Evolutionary conservation across 257 asterid species (phyloP).

Genomic region (Ballota nigra): DNA sequence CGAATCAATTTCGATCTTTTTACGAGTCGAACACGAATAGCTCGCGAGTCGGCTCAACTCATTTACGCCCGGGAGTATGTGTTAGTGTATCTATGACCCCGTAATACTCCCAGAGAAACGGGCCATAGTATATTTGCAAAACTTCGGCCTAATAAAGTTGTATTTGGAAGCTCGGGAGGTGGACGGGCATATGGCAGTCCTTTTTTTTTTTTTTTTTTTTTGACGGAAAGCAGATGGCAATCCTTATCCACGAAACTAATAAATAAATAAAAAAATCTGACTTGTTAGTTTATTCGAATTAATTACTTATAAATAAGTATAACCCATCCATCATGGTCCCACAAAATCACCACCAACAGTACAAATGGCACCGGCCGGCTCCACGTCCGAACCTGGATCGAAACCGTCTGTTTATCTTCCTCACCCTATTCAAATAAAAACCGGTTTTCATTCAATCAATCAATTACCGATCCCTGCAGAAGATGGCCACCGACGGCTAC

Average conservation of each 20-base stretch:
- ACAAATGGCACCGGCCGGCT: conserved; percentile 3
- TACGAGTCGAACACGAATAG: no score
- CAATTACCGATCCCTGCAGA: not conserved
- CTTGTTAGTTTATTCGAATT: not conserved
- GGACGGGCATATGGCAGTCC: no score
- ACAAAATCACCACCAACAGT: not conserved
- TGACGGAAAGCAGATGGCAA: not conserved
- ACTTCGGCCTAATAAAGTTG: no score
- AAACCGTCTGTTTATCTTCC: not conserved
- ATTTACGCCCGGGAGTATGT: no score
- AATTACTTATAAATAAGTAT: no score
- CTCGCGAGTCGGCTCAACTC: no score
- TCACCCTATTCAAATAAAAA: not conserved
- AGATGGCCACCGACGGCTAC: conserved; percentile 22
- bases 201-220: no score
- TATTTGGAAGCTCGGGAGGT: no score
- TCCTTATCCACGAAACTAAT: conserved; percentile 17
- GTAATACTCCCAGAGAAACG: no score
- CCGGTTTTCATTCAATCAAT: not conserved
- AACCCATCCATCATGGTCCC: conserved; percentile 5
- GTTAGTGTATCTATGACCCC: no score
- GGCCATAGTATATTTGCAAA: no score
- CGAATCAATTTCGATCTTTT: no score
- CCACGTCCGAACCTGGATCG: not conserved
- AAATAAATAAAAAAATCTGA: not conserved